phyloP scores from a whole-genome alignment of 352 stramenopile genomes.

The Phytophthora citricola region DNA sequence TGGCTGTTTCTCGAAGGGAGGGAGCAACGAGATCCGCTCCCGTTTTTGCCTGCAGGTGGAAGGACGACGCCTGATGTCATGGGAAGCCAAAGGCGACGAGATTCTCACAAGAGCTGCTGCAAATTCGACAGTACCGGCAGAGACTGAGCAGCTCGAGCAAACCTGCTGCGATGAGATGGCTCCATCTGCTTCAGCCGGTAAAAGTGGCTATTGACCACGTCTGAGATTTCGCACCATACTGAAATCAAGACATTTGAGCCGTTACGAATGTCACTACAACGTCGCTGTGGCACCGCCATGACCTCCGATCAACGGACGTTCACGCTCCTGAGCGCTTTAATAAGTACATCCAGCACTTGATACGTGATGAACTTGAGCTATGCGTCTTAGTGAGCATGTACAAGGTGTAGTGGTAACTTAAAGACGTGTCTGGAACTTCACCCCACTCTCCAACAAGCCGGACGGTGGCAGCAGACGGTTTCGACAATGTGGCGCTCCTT shows the following conservation, averaged over 20 bases:
- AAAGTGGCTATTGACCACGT: slow-evolving; percentile 8
- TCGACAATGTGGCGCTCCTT: slow-evolving; percentile 25
- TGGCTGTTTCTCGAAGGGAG: neutral
- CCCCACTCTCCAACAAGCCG: neutral
- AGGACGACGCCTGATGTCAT: slow-evolving; percentile 10
- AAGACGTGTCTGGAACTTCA: neutral
- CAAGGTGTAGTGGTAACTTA: neutral
- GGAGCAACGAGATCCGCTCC: slow-evolving; percentile 13
- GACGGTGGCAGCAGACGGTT: slow-evolving; percentile 13
- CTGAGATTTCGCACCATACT: slow-evolving; percentile 3
- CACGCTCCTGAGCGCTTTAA: neutral
- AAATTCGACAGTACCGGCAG: slow-evolving; percentile 3
- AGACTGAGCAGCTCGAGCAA: slow-evolving; percentile 6
- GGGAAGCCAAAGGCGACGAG: neutral
- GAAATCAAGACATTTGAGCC: slow-evolving; percentile 20
- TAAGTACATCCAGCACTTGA: neutral
- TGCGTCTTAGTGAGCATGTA: neutral
- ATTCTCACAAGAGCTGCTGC: neutral
- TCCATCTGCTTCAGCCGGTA: neutral
- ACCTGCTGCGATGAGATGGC: neutral
- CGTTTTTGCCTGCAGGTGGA: slow-evolving; percentile 19
- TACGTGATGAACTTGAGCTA: neutral
- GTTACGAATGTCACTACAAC: slow-evolving; percentile 29
- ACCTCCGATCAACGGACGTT: neutral
- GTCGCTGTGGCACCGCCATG: slow-evolving; percentile 12